Percentiles rank a stretch among this genome's conserved stretches.
These are phyloP conservation scores for Gyrodon lividus DNA, from an alignment of 768 basidiomycete species.

Conservation along the genomic window DNA sequence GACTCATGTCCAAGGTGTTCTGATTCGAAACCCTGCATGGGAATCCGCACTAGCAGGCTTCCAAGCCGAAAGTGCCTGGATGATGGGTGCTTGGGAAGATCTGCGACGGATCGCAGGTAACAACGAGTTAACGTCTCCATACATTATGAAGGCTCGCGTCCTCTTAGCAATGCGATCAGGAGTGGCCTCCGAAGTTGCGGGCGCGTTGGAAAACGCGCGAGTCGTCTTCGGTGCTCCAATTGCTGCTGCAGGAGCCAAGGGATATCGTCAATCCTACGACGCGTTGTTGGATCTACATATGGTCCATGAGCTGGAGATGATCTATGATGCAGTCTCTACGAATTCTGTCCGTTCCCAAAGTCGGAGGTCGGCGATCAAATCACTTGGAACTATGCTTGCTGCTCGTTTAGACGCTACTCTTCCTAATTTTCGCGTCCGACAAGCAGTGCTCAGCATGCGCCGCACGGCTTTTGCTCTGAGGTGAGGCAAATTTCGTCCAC, in stretches of 20 bases:
- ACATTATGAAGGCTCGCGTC: slow-evolving; percentile 74
- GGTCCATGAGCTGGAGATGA: slow-evolving; percentile 80
- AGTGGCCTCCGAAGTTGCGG: slow-evolving; percentile 43
- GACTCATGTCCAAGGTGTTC: slow-evolving; percentile 90
- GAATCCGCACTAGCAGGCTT: slow-evolving; percentile 72
- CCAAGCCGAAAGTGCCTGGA: slow-evolving; percentile 93
- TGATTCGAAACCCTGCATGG: slow-evolving; percentile 86
- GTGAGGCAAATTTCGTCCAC: slow-evolving; percentile 40
- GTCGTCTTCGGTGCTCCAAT: slow-evolving; percentile 76
- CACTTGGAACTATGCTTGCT: slow-evolving; percentile 42
- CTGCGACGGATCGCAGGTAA: slow-evolving; percentile 61
- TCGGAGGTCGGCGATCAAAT: slow-evolving; percentile 41
- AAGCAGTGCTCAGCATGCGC: slow-evolving; percentile 87
- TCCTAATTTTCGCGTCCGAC: slow-evolving; percentile 85
- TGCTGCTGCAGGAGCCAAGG: slow-evolving; percentile 72
- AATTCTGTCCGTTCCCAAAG: slow-evolving; percentile 41
- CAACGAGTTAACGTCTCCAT: slow-evolving; percentile 51
- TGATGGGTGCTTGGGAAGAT: slow-evolving; percentile 90
- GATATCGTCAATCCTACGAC: slow-evolving; percentile 87
- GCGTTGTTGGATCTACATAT: slow-evolving; percentile 82
- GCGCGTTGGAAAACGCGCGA: slow-evolving; percentile 64
- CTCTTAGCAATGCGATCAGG: slow-evolving; percentile 74
- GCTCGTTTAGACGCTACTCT: slow-evolving; percentile 73
- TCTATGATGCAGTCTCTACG: slow-evolving; percentile 43
- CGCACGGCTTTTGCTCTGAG: slow-evolving; percentile 76